A percentile compares a stretch with the other conserved stretches of the same genome.
Conservation (phyloP, 1,284 basidiomycete genomes). For the Phlebopus sp. region DNA sequence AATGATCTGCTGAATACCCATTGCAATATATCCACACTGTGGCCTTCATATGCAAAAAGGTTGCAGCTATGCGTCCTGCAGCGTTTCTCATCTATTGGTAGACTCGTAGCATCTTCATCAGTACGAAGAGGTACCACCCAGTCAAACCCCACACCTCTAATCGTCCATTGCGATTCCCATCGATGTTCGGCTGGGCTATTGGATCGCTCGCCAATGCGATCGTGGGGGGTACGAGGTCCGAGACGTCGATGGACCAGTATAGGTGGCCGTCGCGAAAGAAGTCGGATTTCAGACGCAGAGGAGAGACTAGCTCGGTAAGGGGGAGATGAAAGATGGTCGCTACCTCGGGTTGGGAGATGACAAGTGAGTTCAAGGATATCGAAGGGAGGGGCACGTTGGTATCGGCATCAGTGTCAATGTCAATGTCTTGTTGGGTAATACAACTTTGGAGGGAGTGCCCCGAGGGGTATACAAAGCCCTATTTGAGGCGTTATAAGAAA, state of each 20-base stretch:
- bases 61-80: not conserved
- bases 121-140: slow-evolving; percentile 70
- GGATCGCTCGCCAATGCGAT: slow-evolving; percentile 21
- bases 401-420: not conserved
- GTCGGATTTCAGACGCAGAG: slow-evolving; percentile 46
- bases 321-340: slow-evolving; percentile 70
- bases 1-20: not conserved
- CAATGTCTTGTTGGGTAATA: not conserved
- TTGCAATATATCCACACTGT: not conserved
- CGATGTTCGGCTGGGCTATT: slow-evolving; percentile 27
- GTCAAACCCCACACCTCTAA: slow-evolving; percentile 80
- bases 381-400: slow-evolving; percentile 49
- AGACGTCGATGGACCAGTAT: slow-evolving; percentile 69
- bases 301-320: slow-evolving; percentile 46
- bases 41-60: too few species aligned
- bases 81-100: slow-evolving; percentile 12
- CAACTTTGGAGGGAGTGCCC: not conserved
- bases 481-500: slow-evolving; percentile 1
- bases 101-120: slow-evolving; percentile 36
- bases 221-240: slow-evolving; percentile 48
- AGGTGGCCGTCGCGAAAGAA: slow-evolving; percentile 57
- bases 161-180: slow-evolving; percentile 30
- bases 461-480: slow-evolving; percentile 61
- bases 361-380: slow-evolving; percentile 50
- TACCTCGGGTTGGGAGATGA: slow-evolving; percentile 61